A percentile compares a stretch with the other conserved stretches of the same genome.
Conservation (phyloP, 352 stramenopile species). For the Saprolegnia diclina region DNA sequence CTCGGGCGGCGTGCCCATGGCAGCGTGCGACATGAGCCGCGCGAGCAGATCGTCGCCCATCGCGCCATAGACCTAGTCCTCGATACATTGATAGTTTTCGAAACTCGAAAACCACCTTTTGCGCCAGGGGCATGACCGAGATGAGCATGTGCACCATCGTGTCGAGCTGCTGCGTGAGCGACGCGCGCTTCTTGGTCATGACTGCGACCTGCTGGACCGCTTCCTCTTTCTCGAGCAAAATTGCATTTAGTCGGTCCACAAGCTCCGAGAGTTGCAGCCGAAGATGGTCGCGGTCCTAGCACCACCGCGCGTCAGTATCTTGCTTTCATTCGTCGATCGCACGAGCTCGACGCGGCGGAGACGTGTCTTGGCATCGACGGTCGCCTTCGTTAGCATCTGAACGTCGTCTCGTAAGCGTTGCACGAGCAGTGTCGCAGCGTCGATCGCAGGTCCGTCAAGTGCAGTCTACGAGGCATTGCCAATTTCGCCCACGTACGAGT, state of each 20-base stretch:
- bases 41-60: constrained; percentile 60
- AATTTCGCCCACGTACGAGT: no score
- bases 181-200: constrained; percentile 58
- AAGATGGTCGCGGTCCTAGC: constrained; percentile 30
- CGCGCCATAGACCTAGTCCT: constrained; percentile 48
- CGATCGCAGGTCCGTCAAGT: constrained; percentile 21
- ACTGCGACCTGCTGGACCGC: constrained; percentile 50
- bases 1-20: constrained; percentile 19
- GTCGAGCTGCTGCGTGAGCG: constrained; percentile 63
- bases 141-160: constrained; percentile 69
- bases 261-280: constrained; percentile 35
- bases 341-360: constrained; percentile 49
- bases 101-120: constrained; percentile 37
- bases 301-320: constrained; percentile 24
- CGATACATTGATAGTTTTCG: constrained; percentile 10
- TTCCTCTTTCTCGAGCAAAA: constrained; percentile 39
- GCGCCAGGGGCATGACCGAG: constrained; percentile 56
- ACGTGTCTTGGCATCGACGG: constrained; percentile 46
- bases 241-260: constrained; percentile 21
- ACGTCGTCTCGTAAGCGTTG: constrained; percentile 26
- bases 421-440: no score
- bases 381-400: constrained; percentile 34
- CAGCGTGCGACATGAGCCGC: constrained; percentile 42
- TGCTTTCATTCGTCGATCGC: constrained; percentile 22
- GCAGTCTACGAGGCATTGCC: neutral